Evolutionary conservation across 108 stramenopile genomes (phyloP).

Genomic region (Hondaea fermentalgiana): DNA sequence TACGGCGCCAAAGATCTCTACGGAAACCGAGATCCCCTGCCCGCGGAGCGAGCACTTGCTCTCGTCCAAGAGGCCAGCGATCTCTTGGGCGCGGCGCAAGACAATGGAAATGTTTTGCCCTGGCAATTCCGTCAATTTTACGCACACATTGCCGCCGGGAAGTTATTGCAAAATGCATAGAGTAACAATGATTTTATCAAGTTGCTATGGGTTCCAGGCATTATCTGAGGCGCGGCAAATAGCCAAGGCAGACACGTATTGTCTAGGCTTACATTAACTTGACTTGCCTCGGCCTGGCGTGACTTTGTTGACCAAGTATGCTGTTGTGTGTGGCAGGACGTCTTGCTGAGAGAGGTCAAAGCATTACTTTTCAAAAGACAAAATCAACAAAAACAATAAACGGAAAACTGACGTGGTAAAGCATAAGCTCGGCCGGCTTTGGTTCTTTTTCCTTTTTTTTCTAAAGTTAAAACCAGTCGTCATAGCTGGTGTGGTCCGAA

Average conservation of each 20-base stretch:
- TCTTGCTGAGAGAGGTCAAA: too few species aligned
- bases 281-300: too few species aligned
- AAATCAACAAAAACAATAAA: not conserved
- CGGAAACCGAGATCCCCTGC: slow-evolving; percentile 18
- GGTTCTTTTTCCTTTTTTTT: not conserved
- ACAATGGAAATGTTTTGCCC: not conserved
- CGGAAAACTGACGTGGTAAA: not conserved
- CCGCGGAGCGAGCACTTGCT: not conserved
- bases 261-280: too few species aligned
- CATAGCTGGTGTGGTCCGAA: not conserved
- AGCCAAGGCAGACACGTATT: too few species aligned
- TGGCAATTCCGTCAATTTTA: not conserved
- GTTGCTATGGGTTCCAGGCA: too few species aligned
- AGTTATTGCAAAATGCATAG: too few species aligned
- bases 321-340: too few species aligned
- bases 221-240: too few species aligned
- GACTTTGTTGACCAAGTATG: too few species aligned
- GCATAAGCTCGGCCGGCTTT: not conserved
- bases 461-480: not conserved
- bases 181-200: too few species aligned
- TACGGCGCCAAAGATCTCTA: slow-evolving; percentile 19
- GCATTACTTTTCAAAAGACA: too few species aligned
- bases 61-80: not conserved
- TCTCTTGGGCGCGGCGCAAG: not conserved
- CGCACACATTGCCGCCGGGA: not conserved